Percentiles rank a stretch among this genome's conserved stretches.
These are phyloP conservation scores for Boletus edulis DNA, from an alignment of 768 basidiomycete species.

Conservation along the genomic window DNA sequence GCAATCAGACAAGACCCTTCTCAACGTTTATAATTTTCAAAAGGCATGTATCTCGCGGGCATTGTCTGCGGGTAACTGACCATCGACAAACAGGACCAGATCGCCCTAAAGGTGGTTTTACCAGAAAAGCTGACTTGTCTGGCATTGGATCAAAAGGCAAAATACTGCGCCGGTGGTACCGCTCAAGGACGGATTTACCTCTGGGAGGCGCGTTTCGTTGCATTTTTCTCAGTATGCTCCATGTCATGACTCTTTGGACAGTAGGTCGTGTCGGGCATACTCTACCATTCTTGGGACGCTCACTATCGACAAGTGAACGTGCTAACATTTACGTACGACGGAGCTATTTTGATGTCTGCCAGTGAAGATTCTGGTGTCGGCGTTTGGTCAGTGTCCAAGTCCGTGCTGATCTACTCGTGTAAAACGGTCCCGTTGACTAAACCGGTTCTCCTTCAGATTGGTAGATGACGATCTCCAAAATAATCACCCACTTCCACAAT, in stretches of 20 bases:
- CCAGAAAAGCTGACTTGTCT: conserved; percentile 89
- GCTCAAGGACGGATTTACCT: conserved; percentile 86
- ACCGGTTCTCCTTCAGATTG: conserved; percentile 46
- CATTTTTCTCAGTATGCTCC: not conserved
- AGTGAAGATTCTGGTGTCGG: conserved; percentile 88
- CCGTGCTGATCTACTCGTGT: conserved; percentile 27
- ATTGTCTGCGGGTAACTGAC: not conserved
- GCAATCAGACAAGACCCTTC: conserved; percentile 83
- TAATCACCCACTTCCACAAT: conserved; percentile 74
- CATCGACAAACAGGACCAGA: conserved; percentile 68
- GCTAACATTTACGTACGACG: conserved; percentile 81
- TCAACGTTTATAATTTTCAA: conserved; percentile 93
- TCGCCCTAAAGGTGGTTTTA: conserved; percentile 79
- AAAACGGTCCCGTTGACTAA: conserved; percentile 12
- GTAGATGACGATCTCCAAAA: conserved; percentile 72
- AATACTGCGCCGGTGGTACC: conserved; percentile 86
- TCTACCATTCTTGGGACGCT: conserved; percentile 91
- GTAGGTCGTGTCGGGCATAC: conserved; percentile 89
- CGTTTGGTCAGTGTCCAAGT: conserved; percentile 91
- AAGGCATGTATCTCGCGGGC: conserved; percentile 51
- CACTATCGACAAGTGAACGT: conserved; percentile 90
- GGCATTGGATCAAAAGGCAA: conserved; percentile 66
- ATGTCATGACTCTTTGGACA: conserved; percentile 21
- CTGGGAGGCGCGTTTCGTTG: conserved; percentile 77
- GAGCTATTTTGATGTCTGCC: conserved; percentile 75